Base-by-base conservation (phyloP, 2,329 filamentous ascomycete genomes). In the Alternaria tenuissima region DNA sequence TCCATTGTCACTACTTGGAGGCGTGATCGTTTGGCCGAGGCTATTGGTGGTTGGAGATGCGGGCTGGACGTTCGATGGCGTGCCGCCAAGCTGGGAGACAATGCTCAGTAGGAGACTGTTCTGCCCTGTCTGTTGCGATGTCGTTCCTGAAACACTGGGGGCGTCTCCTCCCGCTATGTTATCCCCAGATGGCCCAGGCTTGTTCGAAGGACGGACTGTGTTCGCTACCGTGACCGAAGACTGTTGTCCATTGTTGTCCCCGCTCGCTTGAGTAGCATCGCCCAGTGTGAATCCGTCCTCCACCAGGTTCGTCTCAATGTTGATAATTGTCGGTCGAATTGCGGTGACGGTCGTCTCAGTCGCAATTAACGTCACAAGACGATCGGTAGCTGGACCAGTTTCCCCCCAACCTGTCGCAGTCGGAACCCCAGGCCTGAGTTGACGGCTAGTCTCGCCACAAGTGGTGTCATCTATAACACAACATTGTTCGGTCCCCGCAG, bases 61-160 rank as follows among this genome's bases (percentile, higher is more conserved):
- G 30, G 41, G 14, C 44, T 68, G 64, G 8, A 60, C 24, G 32
- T 42, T 42, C 12, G 61, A 56, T 24, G 39, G 51, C 16, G 62
- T 34, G n/a, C 59, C 54, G 7, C 59, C 64, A 16, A 72, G 59
- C 12, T 48, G 52, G 9, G 63, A 66, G 42, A 73, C 54, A 39
- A 73, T 68, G 16, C 64, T 55, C 7, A 57, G 22, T 9, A 73
- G 43, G 7, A 73, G 61, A 30, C 54, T 61, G 36, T 61, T 61
- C 16, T 56, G 59, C 39, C 57, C 24, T 7, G 63, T 57, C 26
- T 47, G 46, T 41, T 56, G 61, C 4, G 48, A 14, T 18, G 46
- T 41, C 36, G 59, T 44, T 49, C 18, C 9, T 7, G 32, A n/a
- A 30, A 24, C 51, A 38, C 22, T 46, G 9, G 46, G 30, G 9